phyloP scores from a whole-genome alignment of 1,284 basidiomycete species.

The Xerocomus minutiporus region DNA sequence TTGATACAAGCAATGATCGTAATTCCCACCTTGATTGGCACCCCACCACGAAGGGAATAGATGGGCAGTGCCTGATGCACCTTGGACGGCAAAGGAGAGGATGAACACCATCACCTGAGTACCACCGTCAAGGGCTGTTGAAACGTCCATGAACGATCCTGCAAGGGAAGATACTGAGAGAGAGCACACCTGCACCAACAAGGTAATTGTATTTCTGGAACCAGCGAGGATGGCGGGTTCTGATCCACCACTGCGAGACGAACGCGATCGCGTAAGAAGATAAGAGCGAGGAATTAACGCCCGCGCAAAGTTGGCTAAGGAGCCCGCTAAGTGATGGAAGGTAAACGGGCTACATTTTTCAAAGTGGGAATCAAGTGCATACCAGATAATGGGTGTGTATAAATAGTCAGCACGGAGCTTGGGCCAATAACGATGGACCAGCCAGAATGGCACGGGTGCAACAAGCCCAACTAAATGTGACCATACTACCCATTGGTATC shows the following conservation, averaged over 20 bases:
- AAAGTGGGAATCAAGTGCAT: neutral
- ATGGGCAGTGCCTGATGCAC: slow-evolving; percentile 52
- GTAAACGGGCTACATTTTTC: slow-evolving; percentile 1
- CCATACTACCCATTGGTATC: slow-evolving; percentile 57
- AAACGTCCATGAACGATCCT: neutral
- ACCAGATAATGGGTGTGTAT: slow-evolving; percentile 46
- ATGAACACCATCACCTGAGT: slow-evolving; percentile 69
- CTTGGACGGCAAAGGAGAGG: slow-evolving; percentile 67
- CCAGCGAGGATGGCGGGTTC: slow-evolving; percentile 54
- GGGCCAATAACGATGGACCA: slow-evolving; percentile 42
- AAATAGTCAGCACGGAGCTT: slow-evolving; percentile 41
- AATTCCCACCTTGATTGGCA: slow-evolving; percentile 40
- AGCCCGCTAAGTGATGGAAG: slow-evolving; percentile 19
- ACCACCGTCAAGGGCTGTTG: slow-evolving; percentile 52
- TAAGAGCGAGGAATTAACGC: slow-evolving; percentile 43
- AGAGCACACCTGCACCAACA: slow-evolving; percentile 37
- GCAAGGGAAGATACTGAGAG: neutral
- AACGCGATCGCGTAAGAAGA: slow-evolving; percentile 45
- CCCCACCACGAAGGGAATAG: slow-evolving; percentile 62
- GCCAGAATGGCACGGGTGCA: slow-evolving; percentile 54
- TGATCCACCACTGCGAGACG: slow-evolving; percentile 54
- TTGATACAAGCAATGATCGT: slow-evolving; percentile 17
- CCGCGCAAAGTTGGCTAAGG: slow-evolving; percentile 41
- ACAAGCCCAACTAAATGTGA: slow-evolving; percentile 53
- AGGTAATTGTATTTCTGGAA: slow-evolving; percentile 50